Evolutionary conservation across 352 stramenopile species (phyloP), one percentile per base, ranked within the genome.

Genomic region (Thraustochytrium sp.): DNA sequence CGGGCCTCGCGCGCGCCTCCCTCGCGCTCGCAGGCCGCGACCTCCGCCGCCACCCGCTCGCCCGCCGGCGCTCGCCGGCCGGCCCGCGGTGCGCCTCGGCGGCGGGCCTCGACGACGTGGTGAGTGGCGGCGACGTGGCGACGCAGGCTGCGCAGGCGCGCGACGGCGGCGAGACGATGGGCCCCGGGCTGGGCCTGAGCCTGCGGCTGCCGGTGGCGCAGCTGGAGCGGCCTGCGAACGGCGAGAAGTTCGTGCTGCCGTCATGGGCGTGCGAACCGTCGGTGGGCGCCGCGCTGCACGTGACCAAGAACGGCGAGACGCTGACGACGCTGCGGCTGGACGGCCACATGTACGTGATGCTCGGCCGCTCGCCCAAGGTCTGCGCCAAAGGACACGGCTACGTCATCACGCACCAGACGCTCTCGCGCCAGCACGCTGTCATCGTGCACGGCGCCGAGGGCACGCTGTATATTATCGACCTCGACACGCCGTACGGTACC

Each of bases 391-490:
- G 88, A 21, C 91, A 89, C 75, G 91, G 93, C 84, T 89, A 92
- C 46, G 87, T 86, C 29, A 85, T 95, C 72, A 86, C 91, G 53
- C 90, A 95, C 84, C 88, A 89, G 36, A 93, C 90, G 34, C 90
- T 93, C 83, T 95, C 91, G 8, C 87, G 91, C 4, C 89, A 93
- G 73, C 91, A 95, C 83, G 91, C 90, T 5, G 86, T 89, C 9
- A 83, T 95, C 46, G 88, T 90, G 36, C 91, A 95, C 76, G 85
- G 90, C 65, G 85, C 89, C 48, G 55, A 90, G 2, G 89, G 85
- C 2, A 72, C 85, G 0, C 46, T 95, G 0, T 88, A 85, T 23
- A 80, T 94, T 29, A 84, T 95, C 84, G 91, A 95, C 82, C 87
- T 95, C 34, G 87, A 87, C 5, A 94, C 91, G 3, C 89, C 90